These are phyloP conservation scores for Reutealis trisperma DNA, from an alignment of 345 rosid genomes.

Conservation along the genomic window DNA sequence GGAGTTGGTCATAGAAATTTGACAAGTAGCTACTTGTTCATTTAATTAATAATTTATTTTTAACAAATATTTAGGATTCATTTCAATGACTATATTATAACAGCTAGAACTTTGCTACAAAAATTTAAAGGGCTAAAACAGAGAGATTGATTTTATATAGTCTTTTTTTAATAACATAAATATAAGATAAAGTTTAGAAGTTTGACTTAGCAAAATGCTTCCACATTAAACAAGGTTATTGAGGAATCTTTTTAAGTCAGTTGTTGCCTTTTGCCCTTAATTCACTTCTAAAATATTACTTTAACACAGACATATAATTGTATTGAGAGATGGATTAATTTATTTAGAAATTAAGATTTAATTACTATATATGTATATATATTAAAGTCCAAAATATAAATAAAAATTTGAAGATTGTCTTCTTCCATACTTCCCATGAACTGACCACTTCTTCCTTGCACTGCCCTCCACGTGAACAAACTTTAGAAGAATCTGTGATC, in stretches of 20 bases:
- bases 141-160: conserved; percentile 21
- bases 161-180: no score
- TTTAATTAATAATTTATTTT: background rate
- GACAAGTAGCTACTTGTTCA: conserved; percentile 4
- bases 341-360: background rate
- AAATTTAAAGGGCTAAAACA: background rate
- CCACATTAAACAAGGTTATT: conserved; percentile 19
- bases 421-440: conserved; percentile 25
- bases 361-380: background rate
- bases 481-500: conserved; percentile 18
- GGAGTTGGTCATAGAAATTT: background rate
- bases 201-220: conserved; percentile 35
- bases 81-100: no score
- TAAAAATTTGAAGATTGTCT: background rate
- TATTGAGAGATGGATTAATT: conserved; percentile 18
- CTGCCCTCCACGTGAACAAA: conserved; percentile 37
- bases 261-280: conserved; percentile 20
- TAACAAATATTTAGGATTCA: no score
- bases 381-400: background rate
- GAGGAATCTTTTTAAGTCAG: conserved; percentile 35
- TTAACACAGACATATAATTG: conserved; percentile 27
- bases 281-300: conserved; percentile 1
- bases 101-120: conserved; percentile 2
- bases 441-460: conserved; percentile 23
- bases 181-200: background rate